These are phyloP conservation scores for Aspergillus candidus DNA, from an alignment of 2,329 filamentous ascomycete species.

Conservation along the genomic window DNA sequence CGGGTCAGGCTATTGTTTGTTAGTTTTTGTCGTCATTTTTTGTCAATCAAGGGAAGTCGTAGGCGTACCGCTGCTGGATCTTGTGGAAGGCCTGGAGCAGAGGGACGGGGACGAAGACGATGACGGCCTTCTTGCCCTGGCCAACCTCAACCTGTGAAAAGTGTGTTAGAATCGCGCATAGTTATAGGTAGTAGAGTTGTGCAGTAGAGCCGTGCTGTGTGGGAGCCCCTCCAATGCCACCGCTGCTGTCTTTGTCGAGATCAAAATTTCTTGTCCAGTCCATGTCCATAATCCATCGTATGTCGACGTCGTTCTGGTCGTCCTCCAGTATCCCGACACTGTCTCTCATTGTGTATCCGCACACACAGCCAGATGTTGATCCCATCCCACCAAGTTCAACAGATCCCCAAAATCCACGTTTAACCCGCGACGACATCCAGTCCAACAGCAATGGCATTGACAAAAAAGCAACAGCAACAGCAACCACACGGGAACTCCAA, in stretches of 20 bases:
- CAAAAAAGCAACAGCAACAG: neutral
- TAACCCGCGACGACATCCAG: no score
- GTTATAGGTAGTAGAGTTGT: no score
- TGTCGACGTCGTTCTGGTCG: no score
- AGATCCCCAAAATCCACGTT: no score
- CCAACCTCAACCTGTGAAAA: constrained; percentile 90
- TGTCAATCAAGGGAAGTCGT: neutral
- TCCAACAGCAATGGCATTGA: no score
- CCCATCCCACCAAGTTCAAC: no score
- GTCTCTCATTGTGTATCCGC: no score
- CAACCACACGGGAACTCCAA: constrained; percentile 9
- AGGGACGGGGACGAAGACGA: constrained; percentile 99
- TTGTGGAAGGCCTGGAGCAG: constrained; percentile 98
- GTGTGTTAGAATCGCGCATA: constrained; percentile 21
- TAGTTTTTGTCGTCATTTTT: constrained; percentile 4
- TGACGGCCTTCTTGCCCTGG: constrained; percentile 99
- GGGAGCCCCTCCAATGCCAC: neutral
- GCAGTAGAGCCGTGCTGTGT: no score
- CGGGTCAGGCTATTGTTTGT: constrained; percentile 71
- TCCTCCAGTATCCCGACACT: no score
- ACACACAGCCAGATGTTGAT: no score
- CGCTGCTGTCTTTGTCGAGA: neutral
- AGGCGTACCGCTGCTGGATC: constrained; percentile 93
- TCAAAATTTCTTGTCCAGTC: neutral
- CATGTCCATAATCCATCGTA: neutral